phyloP scores from a whole-genome alignment of 345 rosid genomes.

The Pugionium cornutum region DNA sequence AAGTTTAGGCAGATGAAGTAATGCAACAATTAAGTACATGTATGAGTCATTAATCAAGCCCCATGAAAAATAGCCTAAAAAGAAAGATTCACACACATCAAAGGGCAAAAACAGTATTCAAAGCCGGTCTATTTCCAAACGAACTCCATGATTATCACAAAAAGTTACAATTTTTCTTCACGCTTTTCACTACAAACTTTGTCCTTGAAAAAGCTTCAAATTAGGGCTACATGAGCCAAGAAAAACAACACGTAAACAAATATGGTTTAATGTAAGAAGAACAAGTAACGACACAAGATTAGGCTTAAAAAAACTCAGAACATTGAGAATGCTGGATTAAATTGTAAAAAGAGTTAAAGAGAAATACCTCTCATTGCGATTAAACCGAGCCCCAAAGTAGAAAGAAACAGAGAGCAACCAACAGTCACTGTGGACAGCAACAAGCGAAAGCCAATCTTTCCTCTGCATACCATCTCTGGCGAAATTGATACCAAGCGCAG shows the following conservation, averaged over 20 bases:
- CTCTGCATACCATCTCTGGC: conserved; percentile 97
- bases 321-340: background rate
- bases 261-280: conserved; percentile 1
- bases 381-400: conserved; percentile 92
- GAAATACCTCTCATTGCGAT: conserved; percentile 77
- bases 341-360: background rate
- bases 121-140: conserved; percentile 3
- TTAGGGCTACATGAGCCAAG: background rate
- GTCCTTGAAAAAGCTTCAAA: background rate
- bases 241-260: conserved; percentile 1
- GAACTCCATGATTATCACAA: background rate
- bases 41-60: background rate
- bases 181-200: background rate
- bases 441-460: conserved; percentile 90
- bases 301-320: background rate
- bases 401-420: conserved; percentile 98
- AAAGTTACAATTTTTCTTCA: background rate
- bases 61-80: conserved; percentile 3
- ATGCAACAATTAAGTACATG: conserved; percentile 7
- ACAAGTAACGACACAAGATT: background rate
- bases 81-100: conserved; percentile 13
- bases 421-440: conserved; percentile 94
- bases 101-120: conserved; percentile 2
- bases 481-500: conserved; percentile 93
- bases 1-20: conserved; percentile 5